These are phyloP conservation scores for Aspergillus amoenus DNA, from an alignment of 2,329 filamentous ascomycete genomes.

Conservation along the genomic window DNA sequence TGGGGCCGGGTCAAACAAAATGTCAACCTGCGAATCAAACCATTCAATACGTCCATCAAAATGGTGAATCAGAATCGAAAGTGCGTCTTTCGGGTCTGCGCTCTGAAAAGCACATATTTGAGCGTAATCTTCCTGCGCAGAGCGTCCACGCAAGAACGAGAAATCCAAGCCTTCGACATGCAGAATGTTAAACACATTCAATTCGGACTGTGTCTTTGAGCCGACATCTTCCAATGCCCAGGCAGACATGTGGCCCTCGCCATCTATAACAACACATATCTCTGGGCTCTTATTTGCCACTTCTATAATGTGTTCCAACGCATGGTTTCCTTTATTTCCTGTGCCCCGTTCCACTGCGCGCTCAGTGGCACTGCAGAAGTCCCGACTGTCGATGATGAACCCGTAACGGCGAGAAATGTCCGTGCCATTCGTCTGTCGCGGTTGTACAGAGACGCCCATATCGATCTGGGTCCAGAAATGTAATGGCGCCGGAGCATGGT, in stretches of 20 bases:
- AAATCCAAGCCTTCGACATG: conserved; percentile 65
- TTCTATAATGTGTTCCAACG: conserved; percentile 80
- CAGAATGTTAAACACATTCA: conserved; percentile 80
- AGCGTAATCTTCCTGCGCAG: conserved; percentile 54
- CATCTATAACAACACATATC: conserved; percentile 81
- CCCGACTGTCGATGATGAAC: conserved; percentile 78
- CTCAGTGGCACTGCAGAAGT: conserved; percentile 77
- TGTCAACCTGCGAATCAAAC: conserved; percentile 74
- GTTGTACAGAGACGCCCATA: conserved; percentile 68
- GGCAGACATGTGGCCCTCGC: conserved; percentile 80
- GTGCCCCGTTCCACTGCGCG: conserved; percentile 66
- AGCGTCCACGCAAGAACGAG: conserved; percentile 34
- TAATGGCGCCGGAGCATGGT: conserved; percentile 68
- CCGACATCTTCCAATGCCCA: conserved; percentile 90
- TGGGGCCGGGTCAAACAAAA: conserved; percentile 72
- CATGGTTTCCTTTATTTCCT: conserved; percentile 63
- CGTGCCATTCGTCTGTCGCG: conserved; percentile 43
- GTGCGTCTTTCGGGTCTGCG: conserved; percentile 57
- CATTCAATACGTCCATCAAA: conserved; percentile 84
- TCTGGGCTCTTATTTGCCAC: conserved; percentile 84
- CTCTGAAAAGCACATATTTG: conserved; percentile 75
- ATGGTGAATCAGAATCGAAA: conserved; percentile 76
- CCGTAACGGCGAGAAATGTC: conserved; percentile 60
- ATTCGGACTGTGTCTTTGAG: conserved; percentile 63
- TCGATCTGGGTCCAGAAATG: conserved; percentile 81